phyloP scores from a whole-genome alignment of 305 asterid species.

The Solanum hybrid region DNA sequence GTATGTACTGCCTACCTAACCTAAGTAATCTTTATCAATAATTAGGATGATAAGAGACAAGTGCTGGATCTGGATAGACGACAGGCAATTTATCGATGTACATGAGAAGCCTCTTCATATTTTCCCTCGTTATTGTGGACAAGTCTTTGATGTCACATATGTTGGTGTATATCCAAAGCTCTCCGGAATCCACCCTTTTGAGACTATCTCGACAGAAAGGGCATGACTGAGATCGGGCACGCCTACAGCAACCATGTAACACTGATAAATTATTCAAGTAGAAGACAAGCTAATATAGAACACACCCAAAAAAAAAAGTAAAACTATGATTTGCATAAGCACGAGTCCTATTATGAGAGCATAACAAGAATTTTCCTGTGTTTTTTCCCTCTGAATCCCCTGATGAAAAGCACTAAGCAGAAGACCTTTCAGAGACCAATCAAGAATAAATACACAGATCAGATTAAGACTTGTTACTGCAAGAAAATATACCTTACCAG shows the following conservation, averaged over 20 bases:
- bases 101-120: conserved; percentile 30
- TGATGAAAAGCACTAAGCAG: background rate
- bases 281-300: background rate
- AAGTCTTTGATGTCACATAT: conserved; percentile 22
- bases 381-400: background rate
- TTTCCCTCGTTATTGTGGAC: conserved; percentile 24
- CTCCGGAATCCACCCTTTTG: conserved; percentile 27
- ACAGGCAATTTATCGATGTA: conserved; percentile 35
- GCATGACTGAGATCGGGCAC: conserved; percentile 34
- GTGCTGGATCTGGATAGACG: conserved; percentile 17
- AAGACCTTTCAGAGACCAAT: background rate
- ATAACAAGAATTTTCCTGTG: background rate
- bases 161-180: conserved; percentile 39
- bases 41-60: conserved; percentile 22
- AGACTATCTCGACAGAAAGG: conserved; percentile 40
- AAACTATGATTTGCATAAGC: background rate
- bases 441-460: background rate
- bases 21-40: conserved; percentile 8
- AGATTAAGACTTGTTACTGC: background rate
- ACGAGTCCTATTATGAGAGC: background rate
- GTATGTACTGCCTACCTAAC: background rate
- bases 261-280: background rate
- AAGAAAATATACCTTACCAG: background rate
- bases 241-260: conserved; percentile 16
- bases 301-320: background rate